Conservation (phyloP, 2,329 filamentous ascomycete genomes). For the Magnaporthiopsis incrustans region DNA sequence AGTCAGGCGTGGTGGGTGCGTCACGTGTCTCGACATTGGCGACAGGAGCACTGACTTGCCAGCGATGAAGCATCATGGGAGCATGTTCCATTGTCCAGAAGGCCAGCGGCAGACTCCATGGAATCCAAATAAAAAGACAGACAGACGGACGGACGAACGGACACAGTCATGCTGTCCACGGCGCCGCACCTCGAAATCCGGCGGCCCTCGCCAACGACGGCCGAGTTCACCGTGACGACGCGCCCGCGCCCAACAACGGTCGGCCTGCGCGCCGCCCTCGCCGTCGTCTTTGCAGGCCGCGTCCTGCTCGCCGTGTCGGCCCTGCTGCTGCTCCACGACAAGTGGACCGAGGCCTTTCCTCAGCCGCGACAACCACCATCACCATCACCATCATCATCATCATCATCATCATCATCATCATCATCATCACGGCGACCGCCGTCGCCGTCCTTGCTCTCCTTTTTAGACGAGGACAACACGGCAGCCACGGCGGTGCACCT, state of each 20-base stretch:
- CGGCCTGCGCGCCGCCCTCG: slow-evolving; percentile 36
- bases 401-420: slow-evolving; percentile 18
- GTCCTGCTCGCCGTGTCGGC: slow-evolving; percentile 31
- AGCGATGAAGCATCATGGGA: no score
- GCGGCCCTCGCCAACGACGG: slow-evolving; percentile 78
- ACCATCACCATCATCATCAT: no score
- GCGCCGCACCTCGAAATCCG: slow-evolving; percentile 52
- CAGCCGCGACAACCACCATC: no score
- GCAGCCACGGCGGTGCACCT: slow-evolving; percentile 12
- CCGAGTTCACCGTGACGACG: slow-evolving; percentile 86
- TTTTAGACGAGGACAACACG: not conserved
- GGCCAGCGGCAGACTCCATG: no score
- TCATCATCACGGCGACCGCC: slow-evolving; percentile 14
- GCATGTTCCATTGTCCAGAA: no score
- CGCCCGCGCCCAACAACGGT: slow-evolving; percentile 40
- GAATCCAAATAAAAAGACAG: no score
- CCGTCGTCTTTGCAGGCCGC: slow-evolving; percentile 34
- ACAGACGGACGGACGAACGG: no score
- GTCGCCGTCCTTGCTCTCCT: slow-evolving; percentile 10
- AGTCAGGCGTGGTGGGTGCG: no score
- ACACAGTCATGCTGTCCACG: slow-evolving; percentile 50
- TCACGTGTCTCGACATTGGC: no score
- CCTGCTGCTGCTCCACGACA: slow-evolving; percentile 41
- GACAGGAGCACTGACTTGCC: no score
- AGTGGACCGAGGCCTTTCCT: slow-evolving; percentile 29